Evolutionary conservation across 495 filamentous ascomycete species (phyloP), one percentile per base, ranked within the genome.

Genomic region (Annulohypoxylon moriforme): DNA sequence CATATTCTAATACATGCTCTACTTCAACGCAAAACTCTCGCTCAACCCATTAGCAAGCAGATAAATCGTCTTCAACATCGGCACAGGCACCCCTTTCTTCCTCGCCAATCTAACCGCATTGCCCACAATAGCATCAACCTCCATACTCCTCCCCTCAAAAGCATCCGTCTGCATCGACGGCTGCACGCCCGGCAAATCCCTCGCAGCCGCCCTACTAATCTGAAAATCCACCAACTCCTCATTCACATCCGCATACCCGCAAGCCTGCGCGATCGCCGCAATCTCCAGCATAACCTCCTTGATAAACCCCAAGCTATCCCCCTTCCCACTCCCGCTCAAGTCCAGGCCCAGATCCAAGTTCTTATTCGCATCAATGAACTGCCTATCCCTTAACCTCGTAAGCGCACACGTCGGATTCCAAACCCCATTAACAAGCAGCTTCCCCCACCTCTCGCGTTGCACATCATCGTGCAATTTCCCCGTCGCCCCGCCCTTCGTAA

Each of bases 391-490:
- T 18, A 76, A 78, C 38, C 79, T 74, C 13, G 83, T 80, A 9
- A 88, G 73, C 38, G 85, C 85, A 63, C 84, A 86, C 29, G 85
- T 77, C 0, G 86, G 85, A 63, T 87, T 88, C 81, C 84, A 87
- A 0, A 81, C 69, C 20, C 79, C 83, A 60, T 87, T 88, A 2
- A 85, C 59, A 1, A 86, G 56, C 29, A 87, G 76, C 76, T 88
- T 88, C 27, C 63, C 75, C 86, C 86, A 87, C n/a, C 85, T 77
- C 71, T 79, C 76, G 14, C 65, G 65, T 78, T 88, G 86, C 46
- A 88, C 78, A 63, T 88, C 84, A 34, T 82, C 81, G 38, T 78
- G 77, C 4, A 84, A 22, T 20, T 65, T 72, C 0, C 75, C 79
- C 9, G 81, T 80, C 0, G 75, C 85, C 1, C 83, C 82, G 11